Evolutionary conservation across 208 protist species (phyloP).

Genomic region (Entamoeba histolytica): DNA sequence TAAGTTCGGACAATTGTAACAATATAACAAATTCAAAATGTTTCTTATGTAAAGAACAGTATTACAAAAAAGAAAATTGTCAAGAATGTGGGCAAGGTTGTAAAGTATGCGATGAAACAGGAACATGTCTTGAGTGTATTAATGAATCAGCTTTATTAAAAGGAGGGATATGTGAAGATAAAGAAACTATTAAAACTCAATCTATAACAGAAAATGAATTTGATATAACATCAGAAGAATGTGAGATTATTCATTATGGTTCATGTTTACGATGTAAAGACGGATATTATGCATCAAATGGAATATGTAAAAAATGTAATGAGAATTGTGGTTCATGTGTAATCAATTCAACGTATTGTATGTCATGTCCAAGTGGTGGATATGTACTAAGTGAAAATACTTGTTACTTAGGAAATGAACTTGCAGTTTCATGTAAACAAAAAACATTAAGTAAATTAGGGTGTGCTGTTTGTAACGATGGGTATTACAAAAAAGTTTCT

Average conservation of each 20-base stretch:
- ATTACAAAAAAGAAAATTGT: background rate
- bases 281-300: background rate
- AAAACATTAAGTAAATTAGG: background rate
- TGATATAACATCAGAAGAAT: background rate
- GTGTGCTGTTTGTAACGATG: background rate
- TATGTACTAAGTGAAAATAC: background rate
- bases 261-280: background rate
- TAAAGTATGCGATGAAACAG: background rate
- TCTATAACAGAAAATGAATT: background rate
- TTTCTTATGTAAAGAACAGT: background rate
- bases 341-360: background rate
- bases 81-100: background rate
- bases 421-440: background rate
- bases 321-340: background rate
- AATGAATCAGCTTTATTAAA: background rate
- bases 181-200: background rate
- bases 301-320: background rate
- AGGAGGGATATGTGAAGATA: background rate
- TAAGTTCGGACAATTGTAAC: background rate
- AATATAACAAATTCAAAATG: background rate
- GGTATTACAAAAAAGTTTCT: background rate
- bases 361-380: background rate
- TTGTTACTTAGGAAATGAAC: background rate
- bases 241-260: background rate
- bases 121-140: background rate